Percentiles rank a stretch among this genome's conserved stretches.
Evolutionary conservation across 306 rosid species (phyloP).

Genomic region (Sicyos baderoa): DNA sequence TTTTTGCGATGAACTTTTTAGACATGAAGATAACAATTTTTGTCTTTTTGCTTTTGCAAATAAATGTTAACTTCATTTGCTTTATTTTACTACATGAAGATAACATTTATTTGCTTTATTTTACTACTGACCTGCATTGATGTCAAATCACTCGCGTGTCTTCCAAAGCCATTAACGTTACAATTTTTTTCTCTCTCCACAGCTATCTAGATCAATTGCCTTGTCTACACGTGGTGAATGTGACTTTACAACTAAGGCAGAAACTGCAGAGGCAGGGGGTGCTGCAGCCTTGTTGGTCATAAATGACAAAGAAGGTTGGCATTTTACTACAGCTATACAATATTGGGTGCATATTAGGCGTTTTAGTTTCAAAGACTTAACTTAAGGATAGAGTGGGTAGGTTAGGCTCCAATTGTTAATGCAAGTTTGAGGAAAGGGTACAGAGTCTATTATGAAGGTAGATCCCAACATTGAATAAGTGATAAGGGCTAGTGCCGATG

Average conservation of each 20-base stretch:
- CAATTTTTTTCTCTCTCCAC: slow-evolving; percentile 12
- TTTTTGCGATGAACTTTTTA: slow-evolving; percentile 1
- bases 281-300: slow-evolving; percentile 60
- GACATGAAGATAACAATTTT: background rate
- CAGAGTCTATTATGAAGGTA: too few relatives aligned
- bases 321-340: slow-evolving; percentile 21
- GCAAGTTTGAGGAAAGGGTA: too few relatives aligned
- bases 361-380: background rate
- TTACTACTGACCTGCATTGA: background rate
- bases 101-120: background rate
- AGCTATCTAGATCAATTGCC: slow-evolving; percentile 70
- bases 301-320: slow-evolving; percentile 55
- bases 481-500: too few relatives aligned
- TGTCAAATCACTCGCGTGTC: background rate
- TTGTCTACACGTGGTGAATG: slow-evolving; percentile 68
- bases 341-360: background rate
- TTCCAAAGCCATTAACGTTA: slow-evolving; percentile 4
- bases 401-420: background rate
- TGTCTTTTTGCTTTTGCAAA: too few relatives aligned
- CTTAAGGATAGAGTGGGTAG: background rate
- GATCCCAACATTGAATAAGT: too few relatives aligned
- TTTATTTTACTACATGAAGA: too few relatives aligned
- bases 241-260: slow-evolving; percentile 70
- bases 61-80: too few relatives aligned
- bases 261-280: slow-evolving; percentile 53